Conservation (phyloP, 2,329 filamentous ascomycete species). For the Penicillium vulpinum region DNA sequence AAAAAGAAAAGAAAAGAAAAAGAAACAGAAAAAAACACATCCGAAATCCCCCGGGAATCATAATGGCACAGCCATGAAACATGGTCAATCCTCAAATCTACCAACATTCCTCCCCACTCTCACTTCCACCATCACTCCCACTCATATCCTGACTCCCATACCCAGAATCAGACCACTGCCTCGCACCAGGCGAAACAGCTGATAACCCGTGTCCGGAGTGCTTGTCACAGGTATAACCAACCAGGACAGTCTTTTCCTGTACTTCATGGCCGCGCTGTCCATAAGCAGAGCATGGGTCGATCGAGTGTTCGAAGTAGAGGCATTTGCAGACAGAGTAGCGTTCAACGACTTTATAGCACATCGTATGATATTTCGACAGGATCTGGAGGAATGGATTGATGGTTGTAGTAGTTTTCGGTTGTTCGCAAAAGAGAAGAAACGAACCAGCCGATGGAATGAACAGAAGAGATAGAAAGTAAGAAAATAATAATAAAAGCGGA, state of each 20-base stretch:
- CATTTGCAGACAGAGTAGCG: constrained; percentile 84
- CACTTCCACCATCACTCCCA: constrained; percentile 18
- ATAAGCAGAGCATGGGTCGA: constrained; percentile 78
- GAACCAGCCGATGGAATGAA: neutral
- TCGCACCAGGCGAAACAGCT: constrained; percentile 5
- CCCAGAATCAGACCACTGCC: constrained; percentile 26
- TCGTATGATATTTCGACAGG: constrained; percentile 38
- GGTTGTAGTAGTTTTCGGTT: neutral
- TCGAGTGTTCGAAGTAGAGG: constrained; percentile 81
- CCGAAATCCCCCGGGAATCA: neutral
- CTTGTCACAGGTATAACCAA: constrained; percentile 73
- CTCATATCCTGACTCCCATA: constrained; percentile 18
- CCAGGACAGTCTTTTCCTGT: constrained; percentile 73
- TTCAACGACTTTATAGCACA: constrained; percentile 88
- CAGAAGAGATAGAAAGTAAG: neutral
- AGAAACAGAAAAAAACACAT: neutral
- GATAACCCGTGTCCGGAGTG: constrained; percentile 44
- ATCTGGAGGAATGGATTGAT: neutral
- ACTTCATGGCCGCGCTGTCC: constrained; percentile 71
- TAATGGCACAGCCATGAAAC: neutral
- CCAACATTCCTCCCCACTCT: neutral
- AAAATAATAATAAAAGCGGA: neutral
- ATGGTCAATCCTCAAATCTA: neutral
- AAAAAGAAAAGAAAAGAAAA: neutral
- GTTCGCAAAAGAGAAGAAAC: neutral